Evolutionary conservation across 257 asterid species (phyloP).

Genomic region (Solanum appendiculatum): DNA sequence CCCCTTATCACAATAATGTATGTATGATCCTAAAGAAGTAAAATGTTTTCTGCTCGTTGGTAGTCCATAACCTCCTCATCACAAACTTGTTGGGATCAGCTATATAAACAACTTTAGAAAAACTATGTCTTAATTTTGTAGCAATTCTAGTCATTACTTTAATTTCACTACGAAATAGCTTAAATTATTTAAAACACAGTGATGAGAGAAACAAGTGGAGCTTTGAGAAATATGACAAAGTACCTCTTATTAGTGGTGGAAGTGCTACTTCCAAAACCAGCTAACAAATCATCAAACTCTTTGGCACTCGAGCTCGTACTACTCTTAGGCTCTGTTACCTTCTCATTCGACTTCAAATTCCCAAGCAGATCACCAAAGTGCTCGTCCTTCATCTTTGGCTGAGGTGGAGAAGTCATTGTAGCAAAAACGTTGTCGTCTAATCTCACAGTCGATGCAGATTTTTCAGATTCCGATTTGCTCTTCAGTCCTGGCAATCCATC

Average conservation of each 20-base stretch:
- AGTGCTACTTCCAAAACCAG: conserved; percentile 59
- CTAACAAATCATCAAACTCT: conserved; percentile 67
- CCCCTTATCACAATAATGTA: not conserved
- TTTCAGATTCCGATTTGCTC: conserved; percentile 33
- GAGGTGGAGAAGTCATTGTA: conserved; percentile 37
- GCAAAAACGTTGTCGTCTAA: conserved; percentile 64
- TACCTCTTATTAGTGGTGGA: conserved; percentile 55
- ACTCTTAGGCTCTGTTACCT: conserved; percentile 24
- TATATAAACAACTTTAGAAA: not conserved
- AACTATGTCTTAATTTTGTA: not conserved
- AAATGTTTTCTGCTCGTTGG: not conserved
- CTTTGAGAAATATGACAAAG: not conserved
- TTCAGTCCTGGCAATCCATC: conserved; percentile 89
- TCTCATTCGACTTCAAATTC: conserved; percentile 43
- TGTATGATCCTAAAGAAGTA: not conserved
- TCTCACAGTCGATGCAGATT: conserved; percentile 23
- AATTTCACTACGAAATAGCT: not conserved
- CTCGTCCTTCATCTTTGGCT: conserved; percentile 24
- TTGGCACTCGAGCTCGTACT: conserved; percentile 36
- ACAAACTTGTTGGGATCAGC: not conserved
- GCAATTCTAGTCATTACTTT: not conserved
- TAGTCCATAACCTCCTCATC: not conserved
- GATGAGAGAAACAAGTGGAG: not conserved
- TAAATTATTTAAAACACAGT: not conserved
- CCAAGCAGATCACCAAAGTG: conserved; percentile 31